Conservation (phyloP, 2,329 filamentous ascomycete genomes). For the Didymella sp. region DNA sequence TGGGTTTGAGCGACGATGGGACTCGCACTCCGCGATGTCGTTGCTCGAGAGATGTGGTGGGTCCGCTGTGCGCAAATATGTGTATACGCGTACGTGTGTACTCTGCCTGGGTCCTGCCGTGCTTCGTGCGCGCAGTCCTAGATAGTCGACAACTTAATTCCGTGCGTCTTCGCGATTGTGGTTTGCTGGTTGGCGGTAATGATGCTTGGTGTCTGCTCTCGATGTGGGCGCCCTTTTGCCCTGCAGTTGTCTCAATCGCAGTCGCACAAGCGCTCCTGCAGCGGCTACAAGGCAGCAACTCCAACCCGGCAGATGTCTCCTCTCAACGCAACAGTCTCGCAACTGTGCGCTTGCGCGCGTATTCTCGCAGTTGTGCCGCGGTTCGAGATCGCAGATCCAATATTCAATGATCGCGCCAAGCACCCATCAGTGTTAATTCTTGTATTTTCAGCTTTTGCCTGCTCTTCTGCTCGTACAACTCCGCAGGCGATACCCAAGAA, state of each 20-base stretch:
- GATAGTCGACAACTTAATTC: background rate
- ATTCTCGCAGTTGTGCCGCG: conserved; percentile 4
- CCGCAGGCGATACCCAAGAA: background rate
- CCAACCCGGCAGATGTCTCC: background rate
- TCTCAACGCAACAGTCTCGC: background rate
- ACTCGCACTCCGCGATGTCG: background rate
- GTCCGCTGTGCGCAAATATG: background rate
- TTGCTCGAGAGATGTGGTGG: background rate
- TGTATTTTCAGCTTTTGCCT: background rate
- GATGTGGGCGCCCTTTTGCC: background rate
- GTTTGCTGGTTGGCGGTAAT: background rate
- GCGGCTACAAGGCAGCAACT: background rate
- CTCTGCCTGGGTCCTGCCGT: too few species aligned
- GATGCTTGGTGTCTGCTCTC: background rate
- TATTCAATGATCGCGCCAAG: conserved; percentile 2
- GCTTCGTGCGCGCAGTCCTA: background rate
- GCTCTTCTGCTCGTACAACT: background rate
- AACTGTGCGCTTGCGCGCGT: background rate
- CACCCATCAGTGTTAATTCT: background rate
- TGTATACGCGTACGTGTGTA: conserved; percentile 1
- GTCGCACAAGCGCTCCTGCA: conserved; percentile 7
- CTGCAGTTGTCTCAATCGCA: conserved; percentile 1
- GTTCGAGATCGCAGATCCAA: background rate
- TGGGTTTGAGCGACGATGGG: background rate
- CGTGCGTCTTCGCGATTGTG: background rate